A percentile compares a stretch with the other conserved stretches of the same genome.
phyloP scores from a whole-genome alignment of 306 rosid genomes.

The Corylus avellana region DNA sequence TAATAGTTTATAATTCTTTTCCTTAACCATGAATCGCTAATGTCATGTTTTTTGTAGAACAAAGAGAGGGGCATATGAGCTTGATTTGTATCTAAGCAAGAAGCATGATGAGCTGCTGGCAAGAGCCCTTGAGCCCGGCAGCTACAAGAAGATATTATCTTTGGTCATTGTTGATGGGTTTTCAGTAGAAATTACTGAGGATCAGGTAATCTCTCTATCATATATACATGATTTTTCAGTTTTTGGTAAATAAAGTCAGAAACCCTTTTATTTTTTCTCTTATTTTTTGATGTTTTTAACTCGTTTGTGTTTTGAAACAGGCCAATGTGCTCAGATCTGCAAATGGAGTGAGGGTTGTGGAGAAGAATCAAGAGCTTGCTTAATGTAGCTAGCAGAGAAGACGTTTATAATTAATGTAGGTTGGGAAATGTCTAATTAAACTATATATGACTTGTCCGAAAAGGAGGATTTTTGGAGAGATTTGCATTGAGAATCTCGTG shows the following conservation, averaged over 20 bases:
- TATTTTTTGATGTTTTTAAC: conserved; percentile 1
- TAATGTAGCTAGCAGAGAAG: conserved; percentile 3
- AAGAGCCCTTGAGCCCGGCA: conserved; percentile 57
- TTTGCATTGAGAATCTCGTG: conserved; percentile 18
- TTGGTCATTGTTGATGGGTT: conserved; percentile 88
- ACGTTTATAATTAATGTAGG: conserved; percentile 13
- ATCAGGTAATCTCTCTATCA: conserved; percentile 49
- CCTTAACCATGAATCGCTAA: not conserved
- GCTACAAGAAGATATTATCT: conserved; percentile 69
- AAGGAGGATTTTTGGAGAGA: conserved; percentile 3
- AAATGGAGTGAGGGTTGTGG: conserved; percentile 85
- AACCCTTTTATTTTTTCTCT: not conserved
- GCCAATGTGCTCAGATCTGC: conserved; percentile 86
- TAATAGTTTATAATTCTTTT: not conserved
- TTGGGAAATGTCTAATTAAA: conserved; percentile 1
- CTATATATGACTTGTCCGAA: not conserved
- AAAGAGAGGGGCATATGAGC: conserved; percentile 54
- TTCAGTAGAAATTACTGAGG: conserved; percentile 60
- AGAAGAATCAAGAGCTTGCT: conserved; percentile 64
- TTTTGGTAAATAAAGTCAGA: not conserved
- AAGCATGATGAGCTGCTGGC: conserved; percentile 80
- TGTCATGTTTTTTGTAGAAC: conserved; percentile 28
- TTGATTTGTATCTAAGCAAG: conserved; percentile 70
- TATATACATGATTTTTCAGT: not conserved
- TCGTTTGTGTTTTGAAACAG: conserved; percentile 39